Conservation (phyloP, 2,329 filamentous ascomycete species). For the Phoma herbarum region DNA sequence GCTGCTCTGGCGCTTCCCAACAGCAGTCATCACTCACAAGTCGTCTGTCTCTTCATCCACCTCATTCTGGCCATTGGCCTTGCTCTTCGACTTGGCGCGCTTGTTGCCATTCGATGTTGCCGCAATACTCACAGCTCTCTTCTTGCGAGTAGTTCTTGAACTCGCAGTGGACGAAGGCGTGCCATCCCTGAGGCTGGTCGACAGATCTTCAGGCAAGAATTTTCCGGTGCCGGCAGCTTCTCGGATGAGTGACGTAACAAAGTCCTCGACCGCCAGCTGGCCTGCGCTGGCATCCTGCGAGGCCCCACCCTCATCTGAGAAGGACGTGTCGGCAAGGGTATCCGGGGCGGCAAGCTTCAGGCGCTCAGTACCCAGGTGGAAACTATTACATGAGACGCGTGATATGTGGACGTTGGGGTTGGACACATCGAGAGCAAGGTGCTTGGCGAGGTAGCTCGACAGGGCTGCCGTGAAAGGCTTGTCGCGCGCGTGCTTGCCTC, state of each 20-base stretch:
- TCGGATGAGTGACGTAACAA: conserved; percentile 41
- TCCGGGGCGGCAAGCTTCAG: conserved; percentile 51
- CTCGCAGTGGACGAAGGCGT: conserved; percentile 40
- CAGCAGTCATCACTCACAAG: conserved; percentile 1
- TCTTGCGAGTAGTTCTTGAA: conserved; percentile 28
- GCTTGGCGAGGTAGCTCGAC: conserved; percentile 48
- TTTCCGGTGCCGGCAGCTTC: conserved; percentile 48
- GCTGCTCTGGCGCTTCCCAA: neutral
- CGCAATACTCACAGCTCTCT: conserved; percentile 41
- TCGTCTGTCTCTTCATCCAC: conserved; percentile 24
- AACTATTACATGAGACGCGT: conserved; percentile 54
- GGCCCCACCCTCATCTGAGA: conserved; percentile 33
- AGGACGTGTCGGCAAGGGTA: conserved; percentile 34
- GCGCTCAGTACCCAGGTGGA: conserved; percentile 51
- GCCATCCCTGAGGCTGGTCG: conserved; percentile 21
- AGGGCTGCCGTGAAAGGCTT: conserved; percentile 54
- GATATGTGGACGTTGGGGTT: conserved; percentile 53
- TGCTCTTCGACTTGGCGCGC: conserved; percentile 34
- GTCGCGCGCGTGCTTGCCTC: conserved; percentile 30
- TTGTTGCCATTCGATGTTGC: conserved; percentile 34
- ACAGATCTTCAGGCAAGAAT: conserved; percentile 37
- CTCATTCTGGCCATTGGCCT: conserved; percentile 27
- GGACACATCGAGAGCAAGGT: conserved; percentile 54
- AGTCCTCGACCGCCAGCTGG: conserved; percentile 45
- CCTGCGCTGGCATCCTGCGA: conserved; percentile 41